Conservation (phyloP, 495 filamentous ascomycete genomes). For the Neurospora sp. region DNA sequence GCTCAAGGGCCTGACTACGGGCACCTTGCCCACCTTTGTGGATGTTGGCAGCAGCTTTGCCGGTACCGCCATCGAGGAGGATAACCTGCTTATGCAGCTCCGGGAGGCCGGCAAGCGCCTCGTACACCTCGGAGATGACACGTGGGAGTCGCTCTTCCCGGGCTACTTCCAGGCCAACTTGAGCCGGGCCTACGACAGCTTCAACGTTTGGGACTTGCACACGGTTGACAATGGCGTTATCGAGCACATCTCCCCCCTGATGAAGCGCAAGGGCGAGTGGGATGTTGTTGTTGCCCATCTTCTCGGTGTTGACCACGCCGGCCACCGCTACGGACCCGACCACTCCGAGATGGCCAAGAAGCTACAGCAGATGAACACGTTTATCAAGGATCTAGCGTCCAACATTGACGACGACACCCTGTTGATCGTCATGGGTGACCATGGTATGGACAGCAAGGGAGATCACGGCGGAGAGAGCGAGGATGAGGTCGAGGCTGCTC, state of each 20-base stretch:
- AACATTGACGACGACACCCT: constrained; percentile 75
- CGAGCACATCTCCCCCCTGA: constrained; percentile 78
- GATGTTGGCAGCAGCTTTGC: constrained; percentile 93
- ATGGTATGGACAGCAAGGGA: constrained; percentile 95
- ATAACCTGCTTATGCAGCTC: constrained; percentile 83
- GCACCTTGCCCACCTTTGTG: constrained; percentile 88
- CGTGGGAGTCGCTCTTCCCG: constrained; percentile 88
- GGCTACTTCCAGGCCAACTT: constrained; percentile 80
- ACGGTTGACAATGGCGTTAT: constrained; percentile 96
- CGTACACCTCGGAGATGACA: constrained; percentile 93
- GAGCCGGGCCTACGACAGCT: constrained; percentile 82
- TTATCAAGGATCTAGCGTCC: constrained; percentile 62
- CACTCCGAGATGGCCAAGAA: constrained; percentile 88
- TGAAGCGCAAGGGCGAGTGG: constrained; percentile 65
- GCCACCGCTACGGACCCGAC: constrained; percentile 89
- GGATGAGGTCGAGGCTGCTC: constrained; percentile 84
- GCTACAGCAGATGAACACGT: constrained; percentile 78
- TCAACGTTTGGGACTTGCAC: constrained; percentile 97
- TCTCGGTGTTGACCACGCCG: constrained; percentile 93
- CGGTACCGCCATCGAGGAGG: constrained; percentile 93
- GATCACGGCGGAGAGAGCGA: constrained; percentile 96
- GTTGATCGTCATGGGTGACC: constrained; percentile 93
- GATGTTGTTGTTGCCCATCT: constrained; percentile 90
- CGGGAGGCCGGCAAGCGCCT: constrained; percentile 69
- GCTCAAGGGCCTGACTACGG: constrained; percentile 89